Evolutionary conservation across 805 yeast genomes (phyloP).

Genomic region (Myxozyma kluyveri): DNA sequence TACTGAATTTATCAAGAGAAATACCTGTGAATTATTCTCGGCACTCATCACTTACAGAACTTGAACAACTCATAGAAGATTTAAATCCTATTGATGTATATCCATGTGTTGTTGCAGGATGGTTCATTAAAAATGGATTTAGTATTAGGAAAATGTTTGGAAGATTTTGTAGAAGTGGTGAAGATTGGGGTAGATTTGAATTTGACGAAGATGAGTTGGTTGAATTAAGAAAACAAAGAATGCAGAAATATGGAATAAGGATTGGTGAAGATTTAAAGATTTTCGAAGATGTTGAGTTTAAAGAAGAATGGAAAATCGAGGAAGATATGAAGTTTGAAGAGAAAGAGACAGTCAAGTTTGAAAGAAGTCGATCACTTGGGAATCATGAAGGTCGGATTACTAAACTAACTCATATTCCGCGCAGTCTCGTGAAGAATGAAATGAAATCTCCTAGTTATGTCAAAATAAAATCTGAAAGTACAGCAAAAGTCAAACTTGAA

Average conservation of each 20-base stretch:
- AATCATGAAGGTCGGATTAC: neutral
- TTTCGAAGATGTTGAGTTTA: neutral
- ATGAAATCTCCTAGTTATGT: too few species aligned
- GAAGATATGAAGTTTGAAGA: too few species aligned
- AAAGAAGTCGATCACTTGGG: neutral
- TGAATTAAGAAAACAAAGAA: too few species aligned
- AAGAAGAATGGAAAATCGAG: neutral
- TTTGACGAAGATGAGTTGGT: constrained; percentile 29
- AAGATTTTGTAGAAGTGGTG: constrained; percentile 33
- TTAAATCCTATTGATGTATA: constrained; percentile 46
- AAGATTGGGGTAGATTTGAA: constrained; percentile 15
- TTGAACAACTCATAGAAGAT: constrained; percentile 38
- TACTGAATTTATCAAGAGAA: neutral
- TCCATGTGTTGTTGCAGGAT: constrained; percentile 43
- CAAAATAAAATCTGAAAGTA: too few species aligned
- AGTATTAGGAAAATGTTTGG: constrained; percentile 46
- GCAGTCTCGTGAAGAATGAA: too few species aligned
- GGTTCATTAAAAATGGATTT: constrained; percentile 43
- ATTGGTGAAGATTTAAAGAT: neutral
- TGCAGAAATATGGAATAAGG: neutral
- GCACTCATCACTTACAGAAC: constrained; percentile 49
- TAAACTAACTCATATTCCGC: too few species aligned
- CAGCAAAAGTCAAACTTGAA: too few species aligned
- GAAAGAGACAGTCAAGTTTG: neutral
- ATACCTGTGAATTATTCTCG: constrained; percentile 43